Evolutionary conservation across 257 asterid species (phyloP), one percentile per base, ranked within the genome.

Genomic region (Capsicum pubescens): DNA sequence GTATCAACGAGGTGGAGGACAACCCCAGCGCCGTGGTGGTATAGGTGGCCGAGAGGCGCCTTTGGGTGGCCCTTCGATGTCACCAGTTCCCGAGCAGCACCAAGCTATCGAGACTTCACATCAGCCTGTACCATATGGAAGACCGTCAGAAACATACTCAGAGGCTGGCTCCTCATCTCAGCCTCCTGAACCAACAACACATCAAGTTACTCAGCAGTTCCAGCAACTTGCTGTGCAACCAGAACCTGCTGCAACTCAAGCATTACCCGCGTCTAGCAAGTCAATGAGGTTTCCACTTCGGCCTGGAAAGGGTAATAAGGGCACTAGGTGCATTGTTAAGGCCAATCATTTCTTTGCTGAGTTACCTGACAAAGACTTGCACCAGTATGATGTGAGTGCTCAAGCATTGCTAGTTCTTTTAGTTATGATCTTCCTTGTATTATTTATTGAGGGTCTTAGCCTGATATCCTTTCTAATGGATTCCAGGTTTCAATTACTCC

Each of bases 331-430:
- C 85, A 71, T 92, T 35, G 99, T 96, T 72, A 96, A 96, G 88
- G 99, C 99, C 13, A 96, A 96, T 61, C 99, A 96, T 88, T 94
- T 96, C 81, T 92, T 94, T 81, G 98, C 97, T 3, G 97, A 93
- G 91, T 90, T 96, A 19, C 98, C 99, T 0, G 97, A 96, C 84
- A 96, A 96, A 79, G 98, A 96, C 85, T 86, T 96, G 89, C 98
- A 94, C 82, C 99, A 96, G 74, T 96, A 96, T 87, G 99, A 96
- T 82, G 99, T 94, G 84, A 88, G 98, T 86, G 35, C 71, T 63
- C 72, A 66, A 67, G 21, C 56, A 36, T 9, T 74, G 13, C 83
- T 6, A 3, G 64, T 26, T 35, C 16, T 54, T 46, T 52, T 77
- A 78, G 35, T 85, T 71, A 52, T 76, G 48, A 14, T 76, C 63